Conservation (phyloP, 2,329 filamentous ascomycete species). For the Aspergillus tubingensis region DNA sequence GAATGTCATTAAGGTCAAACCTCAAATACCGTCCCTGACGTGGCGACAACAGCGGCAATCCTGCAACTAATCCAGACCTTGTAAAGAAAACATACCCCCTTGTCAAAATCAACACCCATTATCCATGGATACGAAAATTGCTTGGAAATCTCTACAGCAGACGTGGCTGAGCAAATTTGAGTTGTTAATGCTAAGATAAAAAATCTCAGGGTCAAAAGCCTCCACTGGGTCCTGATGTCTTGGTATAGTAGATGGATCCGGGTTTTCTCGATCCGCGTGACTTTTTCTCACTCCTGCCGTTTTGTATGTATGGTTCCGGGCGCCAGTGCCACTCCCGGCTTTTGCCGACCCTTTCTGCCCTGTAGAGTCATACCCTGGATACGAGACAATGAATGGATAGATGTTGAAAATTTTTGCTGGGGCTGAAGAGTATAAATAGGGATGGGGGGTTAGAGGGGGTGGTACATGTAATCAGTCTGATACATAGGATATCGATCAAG, state of each 20-base stretch:
- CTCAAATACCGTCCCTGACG: no score
- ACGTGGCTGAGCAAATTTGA: conserved; percentile 2
- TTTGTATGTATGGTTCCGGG: background rate
- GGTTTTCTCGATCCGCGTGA: conserved; percentile 7
- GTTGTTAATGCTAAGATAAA: background rate
- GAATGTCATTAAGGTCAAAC: no score
- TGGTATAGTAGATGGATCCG: background rate
- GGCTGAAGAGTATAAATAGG: background rate
- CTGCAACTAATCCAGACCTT: background rate
- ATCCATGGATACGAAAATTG: background rate
- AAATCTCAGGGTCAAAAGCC: background rate
- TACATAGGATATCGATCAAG: background rate
- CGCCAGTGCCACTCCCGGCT: conserved; percentile 18
- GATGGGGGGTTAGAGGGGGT: background rate
- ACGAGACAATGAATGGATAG: background rate
- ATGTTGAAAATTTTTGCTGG: background rate
- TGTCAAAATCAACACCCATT: background rate
- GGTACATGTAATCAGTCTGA: background rate
- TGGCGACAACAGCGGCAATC: no score
- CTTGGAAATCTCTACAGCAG: background rate
- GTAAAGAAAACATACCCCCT: background rate
- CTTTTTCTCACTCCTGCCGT: background rate
- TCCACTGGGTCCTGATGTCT: background rate
- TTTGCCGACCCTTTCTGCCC: conserved; percentile 16
- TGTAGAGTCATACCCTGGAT: background rate